These are phyloP conservation scores for Brassica nigra DNA, from an alignment of 345 rosid species.

Conservation along the genomic window DNA sequence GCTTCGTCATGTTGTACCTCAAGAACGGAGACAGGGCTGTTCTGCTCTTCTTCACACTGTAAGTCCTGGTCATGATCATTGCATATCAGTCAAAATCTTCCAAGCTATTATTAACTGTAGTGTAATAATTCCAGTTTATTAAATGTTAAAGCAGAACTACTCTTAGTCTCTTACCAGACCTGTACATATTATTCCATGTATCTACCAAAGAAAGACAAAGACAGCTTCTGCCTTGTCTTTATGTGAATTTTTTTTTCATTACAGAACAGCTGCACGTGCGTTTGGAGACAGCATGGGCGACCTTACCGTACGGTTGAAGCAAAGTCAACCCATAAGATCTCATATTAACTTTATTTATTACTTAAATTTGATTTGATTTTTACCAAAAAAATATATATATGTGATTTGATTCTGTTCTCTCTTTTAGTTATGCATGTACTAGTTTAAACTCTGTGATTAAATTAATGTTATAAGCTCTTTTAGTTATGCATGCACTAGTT, in stretches of 20 bases:
- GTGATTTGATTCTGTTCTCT: too few species aligned
- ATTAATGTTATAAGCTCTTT: background rate
- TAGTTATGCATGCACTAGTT: slow-evolving; percentile 24
- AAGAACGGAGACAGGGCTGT: slow-evolving; percentile 56
- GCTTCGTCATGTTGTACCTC: slow-evolving; percentile 46
- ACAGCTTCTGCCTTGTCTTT: slow-evolving; percentile 22
- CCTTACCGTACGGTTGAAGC: slow-evolving; percentile 38
- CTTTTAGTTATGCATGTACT: too few species aligned
- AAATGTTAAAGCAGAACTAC: too few species aligned
- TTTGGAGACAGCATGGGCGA: slow-evolving; percentile 17
- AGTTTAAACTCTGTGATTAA: too few species aligned
- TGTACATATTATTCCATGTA: background rate
- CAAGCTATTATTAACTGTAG: background rate
- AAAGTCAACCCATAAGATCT: slow-evolving; percentile 40
- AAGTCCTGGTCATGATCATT: slow-evolving; percentile 45
- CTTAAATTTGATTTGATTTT: background rate
- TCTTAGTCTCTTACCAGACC: too few species aligned
- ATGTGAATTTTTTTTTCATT: background rate
- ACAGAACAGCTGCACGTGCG: slow-evolving; percentile 22
- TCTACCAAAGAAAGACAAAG: slow-evolving; percentile 16
- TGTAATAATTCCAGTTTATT: too few species aligned
- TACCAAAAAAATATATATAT: too few species aligned
- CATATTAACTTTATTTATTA: slow-evolving; percentile 9
- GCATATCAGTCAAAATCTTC: slow-evolving; percentile 24
- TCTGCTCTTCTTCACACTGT: slow-evolving; percentile 43